These are phyloP conservation scores for Vitis rupestris DNA, from an alignment of 164 flowering plant genomes.

Conservation along the genomic window DNA sequence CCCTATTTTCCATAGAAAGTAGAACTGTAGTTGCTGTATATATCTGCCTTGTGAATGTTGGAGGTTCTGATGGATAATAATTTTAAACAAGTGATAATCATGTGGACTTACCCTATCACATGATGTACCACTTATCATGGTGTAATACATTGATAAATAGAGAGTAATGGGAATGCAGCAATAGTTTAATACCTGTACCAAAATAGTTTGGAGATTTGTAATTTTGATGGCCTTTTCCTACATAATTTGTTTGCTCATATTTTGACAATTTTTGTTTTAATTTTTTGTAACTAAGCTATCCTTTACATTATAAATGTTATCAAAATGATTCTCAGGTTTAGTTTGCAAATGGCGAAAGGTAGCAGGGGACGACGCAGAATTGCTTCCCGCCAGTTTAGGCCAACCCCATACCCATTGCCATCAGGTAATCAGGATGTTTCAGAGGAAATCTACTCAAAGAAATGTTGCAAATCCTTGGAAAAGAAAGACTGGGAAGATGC, in stretches of 20 bases:
- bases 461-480: slow-evolving; percentile 26
- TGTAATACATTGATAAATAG: no score
- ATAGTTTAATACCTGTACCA: no score
- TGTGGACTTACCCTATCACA: no score
- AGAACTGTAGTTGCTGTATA: no score
- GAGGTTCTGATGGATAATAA: no score
- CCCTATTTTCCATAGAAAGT: no score
- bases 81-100: no score
- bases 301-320: neutral
- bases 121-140: no score
- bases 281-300: neutral
- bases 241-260: neutral
- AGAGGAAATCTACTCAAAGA: slow-evolving; percentile 15
- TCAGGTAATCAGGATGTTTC: slow-evolving; percentile 15
- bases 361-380: slow-evolving; percentile 55
- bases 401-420: slow-evolving; percentile 52
- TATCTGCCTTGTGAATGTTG: no score
- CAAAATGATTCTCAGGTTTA: slow-evolving; percentile 25
- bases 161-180: no score
- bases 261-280: neutral
- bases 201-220: no score
- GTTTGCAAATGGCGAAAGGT: slow-evolving; percentile 66
- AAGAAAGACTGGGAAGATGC: slow-evolving; percentile 70
- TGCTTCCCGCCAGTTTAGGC: slow-evolving; percentile 49
- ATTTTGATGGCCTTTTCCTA: no score